Evolutionary conservation across 2,329 filamentous ascomycete genomes (phyloP), one percentile per base, ranked within the genome.

Genomic region (Rutstroemia sp.): DNA sequence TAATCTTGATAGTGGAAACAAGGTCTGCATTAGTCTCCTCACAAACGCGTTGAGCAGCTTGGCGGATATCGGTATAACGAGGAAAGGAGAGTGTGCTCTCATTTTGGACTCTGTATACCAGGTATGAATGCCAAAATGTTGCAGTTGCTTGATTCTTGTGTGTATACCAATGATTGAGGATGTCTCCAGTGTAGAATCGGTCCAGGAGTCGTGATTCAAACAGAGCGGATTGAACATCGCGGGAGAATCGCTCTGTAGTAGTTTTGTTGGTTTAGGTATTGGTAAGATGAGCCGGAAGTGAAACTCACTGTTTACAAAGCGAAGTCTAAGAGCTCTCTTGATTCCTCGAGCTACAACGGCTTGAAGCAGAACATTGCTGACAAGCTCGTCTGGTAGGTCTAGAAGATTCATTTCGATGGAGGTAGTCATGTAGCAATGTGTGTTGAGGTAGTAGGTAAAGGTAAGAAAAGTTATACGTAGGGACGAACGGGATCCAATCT

Each of bases 121-220:
- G 50, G 48, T 63, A 63, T 3, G 57, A 58, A 42, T 63, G 57
- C 59, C 57, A 63, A 10, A 60, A 48, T 34, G 56, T 48, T 2
- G 30, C 40, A 5, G 34, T 49, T 7, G 53, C 57, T 36, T 59
- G 46, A 19, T 57, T 10, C 1, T 54, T 58, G 7, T 48, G 5
- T 25, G 52, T 49, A 14, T 51, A 44, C 59, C 51, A 59, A 2
- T 23, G n/a, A 2, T 6, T 10, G 14, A 12, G 46, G 19, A 16
- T 8, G 14, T 14, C 14, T 14, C 6, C 1, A 25, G 10, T 16
- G 16, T 27, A 8, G 14, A 48, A 17, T n/a, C 3, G 36, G 47
- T 48, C 30, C 30, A 48, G 27, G 14, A 48, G 30, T 48, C 27
- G 47, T 36, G 27, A 48, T 36, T 48, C 12, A 14, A 47, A 47